A percentile compares a stretch with the other conserved stretches of the same genome.
Conservation (phyloP, 1,284 basidiomycete genomes). For the Pterula multifida region DNA sequence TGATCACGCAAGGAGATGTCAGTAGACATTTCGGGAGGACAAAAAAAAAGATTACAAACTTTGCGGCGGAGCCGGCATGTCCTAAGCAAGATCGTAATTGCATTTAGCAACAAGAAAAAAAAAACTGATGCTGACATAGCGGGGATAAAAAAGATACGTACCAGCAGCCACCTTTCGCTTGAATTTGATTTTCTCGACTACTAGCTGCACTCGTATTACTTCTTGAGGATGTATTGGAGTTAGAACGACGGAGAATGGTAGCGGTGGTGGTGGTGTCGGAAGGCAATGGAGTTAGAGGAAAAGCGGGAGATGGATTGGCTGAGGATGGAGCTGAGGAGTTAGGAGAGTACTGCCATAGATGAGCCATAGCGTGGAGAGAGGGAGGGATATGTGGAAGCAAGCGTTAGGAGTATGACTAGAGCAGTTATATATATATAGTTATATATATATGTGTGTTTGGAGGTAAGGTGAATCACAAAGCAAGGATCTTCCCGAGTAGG, state of each 20-base stretch:
- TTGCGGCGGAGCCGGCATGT: constrained; percentile 72
- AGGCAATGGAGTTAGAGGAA: not conserved
- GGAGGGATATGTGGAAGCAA: too few relatives aligned
- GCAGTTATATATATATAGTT: too few relatives aligned
- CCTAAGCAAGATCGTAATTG: constrained; percentile 27
- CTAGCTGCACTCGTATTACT: not conserved
- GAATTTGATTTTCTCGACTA: constrained; percentile 24
- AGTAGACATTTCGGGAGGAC: constrained; percentile 1
- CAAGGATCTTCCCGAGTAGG: too few relatives aligned
- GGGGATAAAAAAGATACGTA: constrained; percentile 23
- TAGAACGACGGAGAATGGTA: not conserved
- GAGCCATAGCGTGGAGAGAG: too few relatives aligned
- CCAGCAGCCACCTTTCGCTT: constrained; percentile 67
- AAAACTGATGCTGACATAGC: constrained; percentile 5
- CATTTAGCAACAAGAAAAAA: constrained; percentile 6
- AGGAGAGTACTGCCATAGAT: not conserved
- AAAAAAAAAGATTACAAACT: constrained; percentile 26
- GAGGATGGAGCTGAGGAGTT: not conserved
- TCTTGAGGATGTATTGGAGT: not conserved
- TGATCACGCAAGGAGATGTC: constrained; percentile 16
- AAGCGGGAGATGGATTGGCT: not conserved
- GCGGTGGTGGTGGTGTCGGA: not conserved
- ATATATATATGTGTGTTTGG: too few relatives aligned
- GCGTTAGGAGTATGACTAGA: too few relatives aligned
- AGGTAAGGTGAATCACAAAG: too few relatives aligned